Evolutionary conservation across 176 grass and related monocot species (phyloP).

Genomic region (Panicum miliaceum): DNA sequence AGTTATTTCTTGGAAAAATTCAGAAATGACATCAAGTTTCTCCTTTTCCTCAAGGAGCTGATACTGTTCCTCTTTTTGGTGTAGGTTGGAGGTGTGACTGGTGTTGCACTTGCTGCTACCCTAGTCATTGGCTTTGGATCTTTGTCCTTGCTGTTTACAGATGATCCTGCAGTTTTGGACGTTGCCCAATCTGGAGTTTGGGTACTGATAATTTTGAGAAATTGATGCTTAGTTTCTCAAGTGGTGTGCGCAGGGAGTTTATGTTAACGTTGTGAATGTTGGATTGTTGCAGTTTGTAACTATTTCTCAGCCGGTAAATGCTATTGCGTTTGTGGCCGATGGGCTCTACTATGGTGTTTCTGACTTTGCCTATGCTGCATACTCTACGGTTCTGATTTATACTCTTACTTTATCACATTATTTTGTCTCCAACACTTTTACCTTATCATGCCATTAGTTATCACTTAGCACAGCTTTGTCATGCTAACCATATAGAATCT

Average conservation of each 20-base stretch:
- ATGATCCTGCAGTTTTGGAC: constrained; percentile 70
- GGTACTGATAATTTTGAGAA: constrained; percentile 51
- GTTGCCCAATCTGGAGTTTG: constrained; percentile 75
- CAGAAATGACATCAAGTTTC: background rate
- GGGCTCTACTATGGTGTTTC: constrained; percentile 93
- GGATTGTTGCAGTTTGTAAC: constrained; percentile 77
- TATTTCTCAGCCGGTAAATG: constrained; percentile 86
- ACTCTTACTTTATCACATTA: background rate
- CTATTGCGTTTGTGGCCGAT: constrained; percentile 82
- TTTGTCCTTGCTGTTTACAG: constrained; percentile 72
- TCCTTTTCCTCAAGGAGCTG: background rate
- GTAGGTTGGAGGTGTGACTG: constrained; percentile 78
- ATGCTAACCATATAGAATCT: background rate
- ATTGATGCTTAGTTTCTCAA: constrained; percentile 18
- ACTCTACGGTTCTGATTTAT: constrained; percentile 64
- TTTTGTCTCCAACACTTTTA: background rate
- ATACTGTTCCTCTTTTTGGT: constrained; percentile 6
- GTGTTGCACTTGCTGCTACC: constrained; percentile 58
- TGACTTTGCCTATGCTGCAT: constrained; percentile 88
- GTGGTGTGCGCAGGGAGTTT: background rate
- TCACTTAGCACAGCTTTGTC: background rate
- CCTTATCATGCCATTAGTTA: background rate
- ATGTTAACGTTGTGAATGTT: constrained; percentile 2
- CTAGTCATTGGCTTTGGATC: constrained; percentile 81
- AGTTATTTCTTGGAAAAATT: background rate